Percentiles rank a stretch among this genome's conserved stretches.
These are phyloP conservation scores for Medicago arabica DNA, from an alignment of 306 rosid genomes.

Conservation along the genomic window DNA sequence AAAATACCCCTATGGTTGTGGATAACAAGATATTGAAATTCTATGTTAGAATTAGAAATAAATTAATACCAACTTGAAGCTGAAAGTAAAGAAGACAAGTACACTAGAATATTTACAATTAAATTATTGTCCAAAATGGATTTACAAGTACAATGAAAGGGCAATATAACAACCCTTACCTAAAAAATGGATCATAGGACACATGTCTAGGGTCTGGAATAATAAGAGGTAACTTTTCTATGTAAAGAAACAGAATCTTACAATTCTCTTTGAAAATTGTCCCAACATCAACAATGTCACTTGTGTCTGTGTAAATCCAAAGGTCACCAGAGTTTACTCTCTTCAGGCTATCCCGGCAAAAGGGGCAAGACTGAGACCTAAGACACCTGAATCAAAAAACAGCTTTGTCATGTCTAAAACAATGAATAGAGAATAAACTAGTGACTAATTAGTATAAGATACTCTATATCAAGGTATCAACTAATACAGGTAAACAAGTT, in stretches of 20 bases:
- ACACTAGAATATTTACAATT: slow-evolving; percentile 25
- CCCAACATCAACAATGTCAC: slow-evolving; percentile 61
- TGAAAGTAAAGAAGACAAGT: slow-evolving; percentile 32
- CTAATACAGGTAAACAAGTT: neutral
- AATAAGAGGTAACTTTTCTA: slow-evolving; percentile 71
- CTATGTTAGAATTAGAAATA: slow-evolving; percentile 23
- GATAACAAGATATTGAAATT: slow-evolving; percentile 25
- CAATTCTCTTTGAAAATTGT: slow-evolving; percentile 70
- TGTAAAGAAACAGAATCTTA: slow-evolving; percentile 75
- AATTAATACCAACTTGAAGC: slow-evolving; percentile 32
- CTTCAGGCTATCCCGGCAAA: slow-evolving; percentile 82
- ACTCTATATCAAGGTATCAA: slow-evolving; percentile 4
- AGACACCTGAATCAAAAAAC: slow-evolving; percentile 58
- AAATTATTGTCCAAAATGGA: slow-evolving; percentile 32
- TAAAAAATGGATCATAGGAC: slow-evolving; percentile 62
- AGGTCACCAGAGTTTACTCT: slow-evolving; percentile 81
- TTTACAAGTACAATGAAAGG: slow-evolving; percentile 40
- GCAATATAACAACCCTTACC: slow-evolving; percentile 48
- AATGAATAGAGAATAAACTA: slow-evolving; percentile 9
- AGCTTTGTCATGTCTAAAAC: slow-evolving; percentile 23
- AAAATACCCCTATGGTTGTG: slow-evolving; percentile 24
- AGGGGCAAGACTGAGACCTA: slow-evolving; percentile 90
- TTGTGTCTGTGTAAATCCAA: slow-evolving; percentile 76
- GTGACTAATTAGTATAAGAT: neutral
- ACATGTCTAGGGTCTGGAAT: slow-evolving; percentile 64